A percentile compares a stretch with the other conserved stretches of the same genome.
Evolutionary conservation across 2,329 filamentous ascomycete genomes (phyloP).

Genomic region (Lecanicillium sp.): DNA sequence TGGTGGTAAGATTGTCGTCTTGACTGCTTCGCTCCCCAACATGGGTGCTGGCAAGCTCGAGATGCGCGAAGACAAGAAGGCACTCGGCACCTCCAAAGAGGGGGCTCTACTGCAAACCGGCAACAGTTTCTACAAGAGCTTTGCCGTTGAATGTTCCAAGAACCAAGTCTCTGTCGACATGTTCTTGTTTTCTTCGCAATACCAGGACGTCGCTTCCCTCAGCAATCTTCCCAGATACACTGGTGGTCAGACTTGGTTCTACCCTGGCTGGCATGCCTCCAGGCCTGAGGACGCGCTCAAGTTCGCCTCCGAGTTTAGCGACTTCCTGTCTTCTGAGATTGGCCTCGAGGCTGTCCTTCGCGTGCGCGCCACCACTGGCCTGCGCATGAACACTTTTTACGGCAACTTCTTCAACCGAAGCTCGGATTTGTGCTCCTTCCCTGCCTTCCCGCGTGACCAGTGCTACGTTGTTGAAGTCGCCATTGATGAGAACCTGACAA

Average conservation of each 20-base stretch:
- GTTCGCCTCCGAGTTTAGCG: slow-evolving; percentile 93
- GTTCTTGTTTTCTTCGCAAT: slow-evolving; percentile 93
- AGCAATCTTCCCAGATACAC: slow-evolving; percentile 95
- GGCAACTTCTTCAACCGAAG: slow-evolving; percentile 99
- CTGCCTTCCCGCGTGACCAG: slow-evolving; percentile 94
- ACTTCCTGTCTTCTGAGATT: slow-evolving; percentile 94
- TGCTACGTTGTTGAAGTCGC: slow-evolving; percentile 97
- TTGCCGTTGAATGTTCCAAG: slow-evolving; percentile 97
- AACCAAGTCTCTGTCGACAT: slow-evolving; percentile 98
- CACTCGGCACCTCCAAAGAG: slow-evolving; percentile 91
- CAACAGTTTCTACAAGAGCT: slow-evolving; percentile 98
- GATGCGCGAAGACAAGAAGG: slow-evolving; percentile 92
- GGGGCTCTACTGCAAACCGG: slow-evolving; percentile 79
- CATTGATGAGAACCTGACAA: slow-evolving; percentile 89
- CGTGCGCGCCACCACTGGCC: slow-evolving; percentile 87
- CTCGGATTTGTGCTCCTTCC: slow-evolving; percentile 95
- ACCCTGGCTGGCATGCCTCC: slow-evolving; percentile 94
- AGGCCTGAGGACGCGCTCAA: slow-evolving; percentile 94
- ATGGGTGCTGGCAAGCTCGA: slow-evolving; percentile 84
- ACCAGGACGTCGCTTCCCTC: slow-evolving; percentile 94
- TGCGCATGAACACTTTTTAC: slow-evolving; percentile 97
- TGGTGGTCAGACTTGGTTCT: slow-evolving; percentile 97
- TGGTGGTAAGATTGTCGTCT: slow-evolving; percentile 88
- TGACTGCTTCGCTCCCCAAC: slow-evolving; percentile 86
- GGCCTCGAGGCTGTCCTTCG: slow-evolving; percentile 92